Percentiles rank a stretch among this genome's conserved stretches.
Evolutionary conservation across 805 yeast genomes (phyloP).

Genomic region (Suhomyces emberorum): DNA sequence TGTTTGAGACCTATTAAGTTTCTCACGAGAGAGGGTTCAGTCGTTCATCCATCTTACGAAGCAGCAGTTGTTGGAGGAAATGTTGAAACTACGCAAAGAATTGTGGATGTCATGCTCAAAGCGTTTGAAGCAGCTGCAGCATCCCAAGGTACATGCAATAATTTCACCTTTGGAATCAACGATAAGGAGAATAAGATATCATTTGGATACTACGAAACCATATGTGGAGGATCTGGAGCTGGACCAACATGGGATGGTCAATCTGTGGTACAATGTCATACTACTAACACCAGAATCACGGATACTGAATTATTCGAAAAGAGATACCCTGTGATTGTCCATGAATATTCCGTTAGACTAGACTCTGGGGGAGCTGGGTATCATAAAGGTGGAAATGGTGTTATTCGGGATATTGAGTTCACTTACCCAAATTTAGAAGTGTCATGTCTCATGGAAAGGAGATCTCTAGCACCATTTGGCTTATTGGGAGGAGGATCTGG

Average conservation of each 20-base stretch:
- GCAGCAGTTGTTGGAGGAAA: constrained; percentile 93
- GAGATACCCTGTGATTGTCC: constrained; percentile 78
- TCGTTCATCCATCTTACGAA: constrained; percentile 69
- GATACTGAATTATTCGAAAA: constrained; percentile 88
- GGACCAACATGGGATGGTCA: constrained; percentile 83
- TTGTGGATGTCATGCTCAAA: constrained; percentile 82
- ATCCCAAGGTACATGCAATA: constrained; percentile 94
- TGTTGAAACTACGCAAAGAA: constrained; percentile 90
- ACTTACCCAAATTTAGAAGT: constrained; percentile 46
- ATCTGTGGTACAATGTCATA: constrained; percentile 88
- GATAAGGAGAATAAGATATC: constrained; percentile 54
- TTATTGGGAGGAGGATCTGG: constrained; percentile 80
- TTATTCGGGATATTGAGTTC: constrained; percentile 80
- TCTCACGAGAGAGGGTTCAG: constrained; percentile 32
- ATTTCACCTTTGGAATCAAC: constrained; percentile 85
- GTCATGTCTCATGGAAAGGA: constrained; percentile 81
- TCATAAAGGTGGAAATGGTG: constrained; percentile 82
- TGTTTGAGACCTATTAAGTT: constrained; percentile 78
- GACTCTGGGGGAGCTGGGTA: constrained; percentile 81
- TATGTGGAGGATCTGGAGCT: constrained; percentile 96
- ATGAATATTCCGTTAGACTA: constrained; percentile 64
- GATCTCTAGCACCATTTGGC: constrained; percentile 85
- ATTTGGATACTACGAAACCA: constrained; percentile 91
- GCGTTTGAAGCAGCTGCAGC: constrained; percentile 91
- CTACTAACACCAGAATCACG: constrained; percentile 91